Base-by-base conservation (phyloP, 495 filamentous ascomycete genomes). In the Aspergillus wentii region DNA sequence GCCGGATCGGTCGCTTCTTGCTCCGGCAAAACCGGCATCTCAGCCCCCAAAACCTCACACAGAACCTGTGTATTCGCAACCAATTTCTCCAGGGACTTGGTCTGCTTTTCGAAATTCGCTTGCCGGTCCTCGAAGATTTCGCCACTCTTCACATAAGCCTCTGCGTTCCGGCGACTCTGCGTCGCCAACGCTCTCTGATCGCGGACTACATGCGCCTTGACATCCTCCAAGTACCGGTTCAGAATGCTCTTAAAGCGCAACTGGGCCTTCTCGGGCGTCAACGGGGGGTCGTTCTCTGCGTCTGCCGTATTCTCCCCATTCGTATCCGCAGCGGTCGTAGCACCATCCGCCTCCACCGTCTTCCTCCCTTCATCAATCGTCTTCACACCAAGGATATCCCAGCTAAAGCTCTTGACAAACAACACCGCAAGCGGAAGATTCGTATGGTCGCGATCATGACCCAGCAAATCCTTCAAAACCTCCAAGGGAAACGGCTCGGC, bases 51-150 rank as follows among this genome's bases (percentile, higher is more conserved):
- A 9, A 78, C 77, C 59, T 97, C 92, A 35, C 88, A 88, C 47
- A 99, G 71, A 17, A 86, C 75, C 56, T 99, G 92, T 1, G 92
- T 91, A 58, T 95, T 96, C 16, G 85, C 65, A 30, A 95, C 74
- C 4, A 97, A 77, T 42, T 88, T 90, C 54, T 99, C 92, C 46
- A 96, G 84, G 3, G 85, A 75, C 63, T 95, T 97, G 7, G 88
- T 65, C 56, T 87, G 80, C 61, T 88, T 95, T 57, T 99, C 92
- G 44, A 92, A 95, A 49, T 88, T 96, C 19, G 88, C 77, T 54
- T 99, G 92, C 13, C 92, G 86, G 52, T 99, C 92, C 56, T 99
- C 92, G 46, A 99, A 99, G 29, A 99, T 90, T 52, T 99, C 92
- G 10, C 92, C 92, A 28, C 94, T 97, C 54, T 95, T 95, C 47